Percentiles rank a stretch among this genome's conserved stretches.
Evolutionary conservation across 352 stramenopile genomes (phyloP).

Genomic region (Peronosclerospora sorghi): DNA sequence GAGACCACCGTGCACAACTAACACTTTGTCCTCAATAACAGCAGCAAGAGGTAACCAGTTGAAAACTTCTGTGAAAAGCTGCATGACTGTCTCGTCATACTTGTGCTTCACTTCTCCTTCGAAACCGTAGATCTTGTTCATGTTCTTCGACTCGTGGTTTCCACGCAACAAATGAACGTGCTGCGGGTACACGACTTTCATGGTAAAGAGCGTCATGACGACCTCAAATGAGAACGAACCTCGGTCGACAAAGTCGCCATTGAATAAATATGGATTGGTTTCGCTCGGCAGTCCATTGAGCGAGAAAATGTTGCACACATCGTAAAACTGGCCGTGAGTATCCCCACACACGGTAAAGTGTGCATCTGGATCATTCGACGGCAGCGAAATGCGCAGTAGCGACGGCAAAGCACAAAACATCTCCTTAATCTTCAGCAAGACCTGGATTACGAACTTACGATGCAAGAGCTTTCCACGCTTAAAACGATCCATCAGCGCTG

Average conservation of each 20-base stretch:
- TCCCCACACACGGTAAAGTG: conserved; percentile 96
- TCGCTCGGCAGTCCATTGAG: conserved; percentile 93
- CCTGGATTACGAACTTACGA: conserved; percentile 95
- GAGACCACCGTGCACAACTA: conserved; percentile 97
- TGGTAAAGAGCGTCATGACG: conserved; percentile 94
- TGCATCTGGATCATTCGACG: conserved; percentile 32
- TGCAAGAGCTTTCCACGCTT: conserved; percentile 95
- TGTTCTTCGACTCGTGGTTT: conserved; percentile 99
- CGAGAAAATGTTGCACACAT: conserved; percentile 99
- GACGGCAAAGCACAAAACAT: conserved; percentile 85
- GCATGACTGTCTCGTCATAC: conserved; percentile 98
- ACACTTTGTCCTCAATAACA: conserved; percentile 89
- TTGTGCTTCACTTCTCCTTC: conserved; percentile 99
- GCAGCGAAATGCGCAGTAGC: conserved; percentile 80
- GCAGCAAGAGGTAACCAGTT: conserved; percentile 92
- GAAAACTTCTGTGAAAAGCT: conserved; percentile 99
- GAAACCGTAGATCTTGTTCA: conserved; percentile 99
- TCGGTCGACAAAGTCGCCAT: conserved; percentile 99
- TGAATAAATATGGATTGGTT: conserved; percentile 98
- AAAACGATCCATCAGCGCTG: conserved; percentile 92
- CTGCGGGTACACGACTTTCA: conserved; percentile 92
- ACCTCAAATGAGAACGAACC: conserved; percentile 98
- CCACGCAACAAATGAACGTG: conserved; percentile 91
- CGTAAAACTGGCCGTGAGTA: conserved; percentile 99
- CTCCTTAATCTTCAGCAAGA: conserved; percentile 89